phyloP scores from a whole-genome alignment of 2,329 filamentous ascomycete genomes.

The Karstenula rhodostoma region DNA sequence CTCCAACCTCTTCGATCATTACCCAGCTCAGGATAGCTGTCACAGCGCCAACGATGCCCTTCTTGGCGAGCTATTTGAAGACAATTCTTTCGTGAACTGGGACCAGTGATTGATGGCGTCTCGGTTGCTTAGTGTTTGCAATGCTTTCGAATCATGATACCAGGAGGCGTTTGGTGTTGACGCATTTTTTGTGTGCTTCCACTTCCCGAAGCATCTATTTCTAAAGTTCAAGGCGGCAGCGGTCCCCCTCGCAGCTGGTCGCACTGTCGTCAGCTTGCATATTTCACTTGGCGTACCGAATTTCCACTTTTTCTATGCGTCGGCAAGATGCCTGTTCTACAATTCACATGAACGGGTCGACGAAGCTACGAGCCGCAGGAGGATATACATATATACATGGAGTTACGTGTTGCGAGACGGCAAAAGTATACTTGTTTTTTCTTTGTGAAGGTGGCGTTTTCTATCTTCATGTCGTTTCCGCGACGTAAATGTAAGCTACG shows the following conservation, averaged over 20 bases:
- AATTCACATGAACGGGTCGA: not conserved
- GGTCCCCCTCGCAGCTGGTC: not conserved
- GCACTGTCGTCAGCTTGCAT: not conserved
- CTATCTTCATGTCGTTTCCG: not conserved
- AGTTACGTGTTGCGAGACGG: not conserved
- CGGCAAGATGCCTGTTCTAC: not conserved
- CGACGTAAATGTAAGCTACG: not conserved
- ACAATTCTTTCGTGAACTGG: constrained; percentile 19
- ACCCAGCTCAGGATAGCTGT: constrained; percentile 1
- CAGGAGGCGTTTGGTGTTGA: constrained; percentile 2
- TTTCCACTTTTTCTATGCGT: not conserved
- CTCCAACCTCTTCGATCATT: constrained; percentile 13
- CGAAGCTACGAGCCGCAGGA: not conserved
- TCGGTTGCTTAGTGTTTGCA: not conserved
- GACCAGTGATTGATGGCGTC: constrained; percentile 4
- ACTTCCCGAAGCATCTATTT: not conserved
- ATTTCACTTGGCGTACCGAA: not conserved
- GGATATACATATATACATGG: constrained; percentile 1
- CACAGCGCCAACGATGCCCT: not conserved
- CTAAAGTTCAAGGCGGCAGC: not conserved
- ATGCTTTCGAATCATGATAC: not conserved
- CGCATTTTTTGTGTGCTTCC: not conserved
- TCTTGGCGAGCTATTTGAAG: constrained; percentile 12
- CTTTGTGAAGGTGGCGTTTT: not conserved
- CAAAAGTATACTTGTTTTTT: constrained; percentile 5